A percentile compares a stretch with the other conserved stretches of the same genome.
phyloP scores from a whole-genome alignment of 2,329 filamentous ascomycete genomes.

The Chrysoporthe austroafricana region DNA sequence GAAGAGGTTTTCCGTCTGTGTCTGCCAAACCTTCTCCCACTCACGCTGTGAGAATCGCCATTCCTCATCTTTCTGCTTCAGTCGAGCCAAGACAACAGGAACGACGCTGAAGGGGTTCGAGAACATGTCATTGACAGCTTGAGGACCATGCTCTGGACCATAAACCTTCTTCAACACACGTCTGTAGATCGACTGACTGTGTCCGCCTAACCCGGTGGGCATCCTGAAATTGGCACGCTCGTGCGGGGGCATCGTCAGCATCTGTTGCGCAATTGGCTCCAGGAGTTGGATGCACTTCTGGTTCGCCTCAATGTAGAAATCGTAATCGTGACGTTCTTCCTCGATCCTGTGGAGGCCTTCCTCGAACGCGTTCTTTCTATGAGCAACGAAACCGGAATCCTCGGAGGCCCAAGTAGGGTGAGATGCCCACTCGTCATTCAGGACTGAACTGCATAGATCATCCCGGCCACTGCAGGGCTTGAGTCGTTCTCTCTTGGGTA shows the following conservation, averaged over 20 bases:
- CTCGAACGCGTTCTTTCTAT: constrained; percentile 94
- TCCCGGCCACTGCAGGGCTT: constrained; percentile 94
- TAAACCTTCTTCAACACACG: constrained; percentile 98
- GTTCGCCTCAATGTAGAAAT: constrained; percentile 96
- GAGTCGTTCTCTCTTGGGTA: constrained; percentile 87
- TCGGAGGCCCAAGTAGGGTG: constrained; percentile 99
- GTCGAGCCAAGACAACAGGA: constrained; percentile 81
- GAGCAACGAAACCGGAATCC: constrained; percentile 95
- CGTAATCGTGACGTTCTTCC: constrained; percentile 97
- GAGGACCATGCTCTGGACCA: constrained; percentile 77
- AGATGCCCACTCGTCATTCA: constrained; percentile 98
- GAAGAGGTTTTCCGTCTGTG: constrained; percentile 92
- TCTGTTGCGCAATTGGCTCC: constrained; percentile 89
- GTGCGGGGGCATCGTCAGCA: constrained; percentile 75
- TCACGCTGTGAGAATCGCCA: constrained; percentile 97
- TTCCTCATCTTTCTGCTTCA: constrained; percentile 96
- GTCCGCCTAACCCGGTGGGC: constrained; percentile 82
- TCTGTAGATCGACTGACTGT: constrained; percentile 96
- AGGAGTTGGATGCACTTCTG: constrained; percentile 93
- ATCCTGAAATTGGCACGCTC: constrained; percentile 79
- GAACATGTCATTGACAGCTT: constrained; percentile 88
- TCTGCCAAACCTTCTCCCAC: constrained; percentile 99
- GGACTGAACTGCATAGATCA: constrained; percentile 87
- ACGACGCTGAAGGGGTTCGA: constrained; percentile 82
- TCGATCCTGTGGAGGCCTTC: constrained; percentile 95